These are phyloP conservation scores for Amylostereum areolatum DNA, from an alignment of 1,284 basidiomycete species.

Conservation along the genomic window DNA sequence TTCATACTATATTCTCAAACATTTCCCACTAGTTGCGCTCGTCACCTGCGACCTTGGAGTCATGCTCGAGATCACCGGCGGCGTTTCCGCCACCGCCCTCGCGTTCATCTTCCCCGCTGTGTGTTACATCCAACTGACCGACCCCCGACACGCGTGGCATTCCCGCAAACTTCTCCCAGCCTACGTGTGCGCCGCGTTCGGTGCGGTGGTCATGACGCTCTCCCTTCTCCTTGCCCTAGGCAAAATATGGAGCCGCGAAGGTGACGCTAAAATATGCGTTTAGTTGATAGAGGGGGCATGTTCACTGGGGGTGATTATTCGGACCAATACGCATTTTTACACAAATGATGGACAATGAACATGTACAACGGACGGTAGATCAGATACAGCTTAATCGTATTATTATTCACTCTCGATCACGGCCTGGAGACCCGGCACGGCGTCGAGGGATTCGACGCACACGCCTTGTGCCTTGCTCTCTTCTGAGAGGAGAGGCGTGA, in stretches of 20 bases:
- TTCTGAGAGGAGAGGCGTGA: slow-evolving; percentile 73
- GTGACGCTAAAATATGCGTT: slow-evolving; percentile 61
- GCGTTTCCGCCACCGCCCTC: slow-evolving; percentile 88
- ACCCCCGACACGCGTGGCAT: slow-evolving; percentile 55
- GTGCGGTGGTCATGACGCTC: slow-evolving; percentile 72
- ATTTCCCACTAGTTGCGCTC: slow-evolving; percentile 54
- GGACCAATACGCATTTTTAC: slow-evolving; percentile 7
- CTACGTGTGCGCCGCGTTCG: slow-evolving; percentile 68
- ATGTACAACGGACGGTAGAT: too few relatives aligned
- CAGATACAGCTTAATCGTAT: too few relatives aligned
- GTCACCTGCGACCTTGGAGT: slow-evolving; percentile 96
- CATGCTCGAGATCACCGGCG: slow-evolving; percentile 96
- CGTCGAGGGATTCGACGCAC: slow-evolving; percentile 53
- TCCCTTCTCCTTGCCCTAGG: slow-evolving; percentile 70
- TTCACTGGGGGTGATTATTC: too few relatives aligned
- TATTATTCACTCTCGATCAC: slow-evolving; percentile 26
- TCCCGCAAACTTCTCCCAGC: slow-evolving; percentile 72
- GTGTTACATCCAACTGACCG: slow-evolving; percentile 76
- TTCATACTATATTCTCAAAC: background rate
- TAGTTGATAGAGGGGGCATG: too few relatives aligned
- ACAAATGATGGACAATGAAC: slow-evolving; percentile 6
- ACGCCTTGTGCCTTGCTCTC: slow-evolving; percentile 76
- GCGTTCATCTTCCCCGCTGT: slow-evolving; percentile 93
- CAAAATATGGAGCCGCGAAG: slow-evolving; percentile 72
- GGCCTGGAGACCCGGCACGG: slow-evolving; percentile 57